A percentile compares a stretch with the other conserved stretches of the same genome.
Conservation (phyloP, 2,329 filamentous ascomycete species). For the Orbilia quercus region DNA sequence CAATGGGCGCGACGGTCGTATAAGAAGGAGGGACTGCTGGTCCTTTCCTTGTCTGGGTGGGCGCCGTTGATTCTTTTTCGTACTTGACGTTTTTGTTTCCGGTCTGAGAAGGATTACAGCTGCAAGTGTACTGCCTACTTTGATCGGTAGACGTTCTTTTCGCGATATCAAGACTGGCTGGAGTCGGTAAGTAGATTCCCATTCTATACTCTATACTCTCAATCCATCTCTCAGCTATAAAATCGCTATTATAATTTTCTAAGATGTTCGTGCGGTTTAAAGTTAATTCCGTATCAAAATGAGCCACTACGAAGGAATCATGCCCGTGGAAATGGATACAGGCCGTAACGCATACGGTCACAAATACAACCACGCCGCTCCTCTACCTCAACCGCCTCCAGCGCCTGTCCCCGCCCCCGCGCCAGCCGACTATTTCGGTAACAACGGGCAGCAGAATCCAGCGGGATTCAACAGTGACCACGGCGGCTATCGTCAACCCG, state of each 20-base stretch:
- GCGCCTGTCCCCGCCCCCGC: not conserved
- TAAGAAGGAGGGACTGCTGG: slow-evolving; percentile 1
- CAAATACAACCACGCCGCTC: not conserved
- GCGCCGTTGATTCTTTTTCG: no score
- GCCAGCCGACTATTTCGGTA: not conserved
- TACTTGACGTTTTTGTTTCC: no score
- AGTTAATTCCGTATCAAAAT: slow-evolving; percentile 4
- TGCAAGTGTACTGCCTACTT: no score
- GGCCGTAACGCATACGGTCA: not conserved
- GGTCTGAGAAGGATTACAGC: no score
- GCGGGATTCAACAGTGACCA: not conserved
- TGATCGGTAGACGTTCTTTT: no score
- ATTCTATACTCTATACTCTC: no score
- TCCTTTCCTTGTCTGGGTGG: not conserved
- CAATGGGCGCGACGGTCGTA: not conserved
- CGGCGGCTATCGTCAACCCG: slow-evolving; percentile 2
- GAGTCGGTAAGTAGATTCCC: no score
- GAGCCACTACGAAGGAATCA: slow-evolving; percentile 18
- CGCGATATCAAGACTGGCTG: no score
- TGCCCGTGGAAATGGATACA: not conserved
- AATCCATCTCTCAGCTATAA: no score
- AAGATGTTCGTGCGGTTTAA: no score
- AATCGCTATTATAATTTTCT: no score
- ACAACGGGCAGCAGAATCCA: not conserved
- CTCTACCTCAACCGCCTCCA: not conserved